Base-by-base conservation (phyloP, 2,329 filamentous ascomycete species). In the Ceratocystis harringtonii region DNA sequence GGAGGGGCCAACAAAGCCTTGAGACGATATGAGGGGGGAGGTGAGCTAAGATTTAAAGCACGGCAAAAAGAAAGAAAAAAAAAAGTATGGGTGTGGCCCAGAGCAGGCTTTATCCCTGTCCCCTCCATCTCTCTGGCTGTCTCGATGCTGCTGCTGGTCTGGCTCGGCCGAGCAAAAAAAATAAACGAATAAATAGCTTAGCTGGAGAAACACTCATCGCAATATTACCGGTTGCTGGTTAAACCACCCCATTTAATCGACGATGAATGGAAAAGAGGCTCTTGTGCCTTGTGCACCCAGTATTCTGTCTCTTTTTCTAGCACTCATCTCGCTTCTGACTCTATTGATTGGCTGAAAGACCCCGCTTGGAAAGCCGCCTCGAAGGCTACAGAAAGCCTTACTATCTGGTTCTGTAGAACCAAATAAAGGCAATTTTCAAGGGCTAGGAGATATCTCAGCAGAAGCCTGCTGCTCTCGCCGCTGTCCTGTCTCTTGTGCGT, bases 261-360 rank as follows among this genome's bases (percentile, higher is more conserved):
- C 17, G 22, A 12, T n/a, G 32, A n/a, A 36, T 32, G 15, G 25
- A 61, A 61, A 61, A 61, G 41, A 61, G 58, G 58, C 58, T 61
- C 55, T 41, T 61, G 30, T 61, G 30, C 30, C 57, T 10, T 60
- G 57, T 50, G 5, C 32, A 12, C 36, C 36, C 48, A 12, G 25
- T 48, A 22, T 48, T 48, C 2, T n/a, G 45, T 36, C 10, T 61
- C 17, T 44, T 61, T 19, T 44, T 44, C 22, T 10, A 36, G 5
- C 41, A 4, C 15, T 61, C 30, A 36, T 36, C 30, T 7, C 22
- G 19, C 10, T 44, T n/a, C 41, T 43, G 36, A 12, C 41, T 44
- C 19, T 17, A 17, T 10, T 28, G 36, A 41, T 61, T 61, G 32
- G 41, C 36, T 41, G 36, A 15, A 15, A 41, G 36, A 41, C 36